Evolutionary conservation across 129 eudicot species (phyloP), one percentile per base, ranked within the genome.

Genomic region (Flaveria sonorensis): DNA sequence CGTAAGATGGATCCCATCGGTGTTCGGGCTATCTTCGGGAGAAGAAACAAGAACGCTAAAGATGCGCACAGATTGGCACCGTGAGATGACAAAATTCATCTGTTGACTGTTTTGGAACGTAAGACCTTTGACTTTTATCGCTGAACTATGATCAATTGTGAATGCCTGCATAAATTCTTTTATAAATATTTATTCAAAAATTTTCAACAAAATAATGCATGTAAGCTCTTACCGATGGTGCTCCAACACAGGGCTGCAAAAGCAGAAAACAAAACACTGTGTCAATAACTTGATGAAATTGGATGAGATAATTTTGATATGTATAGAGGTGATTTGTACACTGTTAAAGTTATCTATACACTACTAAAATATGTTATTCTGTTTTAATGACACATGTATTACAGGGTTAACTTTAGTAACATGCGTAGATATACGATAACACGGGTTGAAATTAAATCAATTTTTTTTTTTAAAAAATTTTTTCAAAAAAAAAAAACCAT

Each of bases 21-120:
- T 95, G 81, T 95, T 95, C 21, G 99, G 99, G 65, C 99, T 95
- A 74, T 95, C 99, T 81, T 80, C 99, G 15, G 99, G 99, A 77
- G 97, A 75, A 43, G 97, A 91, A 65, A 95, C 88, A 65, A 68
- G 75, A 26, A 95, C 87, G 62, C 81, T 86, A 60, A 20, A 66
- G 26, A 95, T 79, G 43, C 92, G 94, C 10, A 95, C 96, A 42
- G 94, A 88, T 7, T 89, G 84, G 18, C 87, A 91, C 2, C 80
- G 87, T 12, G 94, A 88, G 81, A 95, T 89, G 32, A 81, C 82
- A 82, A 95, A 95, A 86, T 95, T 83, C 99, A 95, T 95, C 80
- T 95, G 99, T 81, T 89, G 99, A 73, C 97, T 86, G 71, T 95
- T 93, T 66, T 86, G 93, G 66, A 93, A 84, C 3, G 97, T 90